phyloP scores from a whole-genome alignment of 306 rosid species.

The Cucurbita maxima region DNA sequence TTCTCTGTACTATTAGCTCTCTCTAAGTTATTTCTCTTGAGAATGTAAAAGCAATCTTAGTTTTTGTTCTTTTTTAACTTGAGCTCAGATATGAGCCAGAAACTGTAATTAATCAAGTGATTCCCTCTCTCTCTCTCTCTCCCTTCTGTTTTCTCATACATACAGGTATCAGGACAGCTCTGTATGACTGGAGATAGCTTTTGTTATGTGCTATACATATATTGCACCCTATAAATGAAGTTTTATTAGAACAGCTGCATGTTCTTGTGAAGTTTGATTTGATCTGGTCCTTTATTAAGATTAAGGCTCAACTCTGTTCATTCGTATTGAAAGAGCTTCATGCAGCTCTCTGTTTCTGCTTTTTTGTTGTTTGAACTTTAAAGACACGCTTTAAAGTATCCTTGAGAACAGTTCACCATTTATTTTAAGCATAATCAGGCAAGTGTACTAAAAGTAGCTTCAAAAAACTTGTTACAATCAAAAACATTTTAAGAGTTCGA shows the following conservation, averaged over 20 bases:
- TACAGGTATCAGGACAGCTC: slow-evolving; percentile 36
- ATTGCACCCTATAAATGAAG: slow-evolving; percentile 13
- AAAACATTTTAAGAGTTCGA: too few relatives aligned
- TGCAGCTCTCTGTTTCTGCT: neutral
- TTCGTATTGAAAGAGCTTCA: neutral
- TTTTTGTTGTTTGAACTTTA: neutral
- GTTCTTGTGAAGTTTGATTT: neutral
- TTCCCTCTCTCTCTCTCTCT: neutral
- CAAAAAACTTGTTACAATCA: too few relatives aligned
- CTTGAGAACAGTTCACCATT: too few relatives aligned
- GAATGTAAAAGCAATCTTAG: slow-evolving; percentile 29
- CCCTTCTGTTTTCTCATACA: slow-evolving; percentile 15
- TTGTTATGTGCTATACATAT: slow-evolving; percentile 6
- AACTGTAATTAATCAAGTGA: slow-evolving; percentile 41
- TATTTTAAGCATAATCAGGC: too few relatives aligned
- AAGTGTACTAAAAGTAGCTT: too few relatives aligned
- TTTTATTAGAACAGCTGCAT: neutral
- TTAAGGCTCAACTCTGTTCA: neutral
- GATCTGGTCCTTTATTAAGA: neutral
- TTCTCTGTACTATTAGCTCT: slow-evolving; percentile 36
- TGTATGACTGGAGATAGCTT: slow-evolving; percentile 27
- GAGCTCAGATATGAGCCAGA: slow-evolving; percentile 33
- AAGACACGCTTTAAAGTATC: too few relatives aligned
- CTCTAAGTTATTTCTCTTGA: slow-evolving; percentile 17
- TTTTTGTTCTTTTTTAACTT: slow-evolving; percentile 19